These are phyloP conservation scores for Populus alba DNA, from an alignment of 345 rosid genomes.

Conservation along the genomic window DNA sequence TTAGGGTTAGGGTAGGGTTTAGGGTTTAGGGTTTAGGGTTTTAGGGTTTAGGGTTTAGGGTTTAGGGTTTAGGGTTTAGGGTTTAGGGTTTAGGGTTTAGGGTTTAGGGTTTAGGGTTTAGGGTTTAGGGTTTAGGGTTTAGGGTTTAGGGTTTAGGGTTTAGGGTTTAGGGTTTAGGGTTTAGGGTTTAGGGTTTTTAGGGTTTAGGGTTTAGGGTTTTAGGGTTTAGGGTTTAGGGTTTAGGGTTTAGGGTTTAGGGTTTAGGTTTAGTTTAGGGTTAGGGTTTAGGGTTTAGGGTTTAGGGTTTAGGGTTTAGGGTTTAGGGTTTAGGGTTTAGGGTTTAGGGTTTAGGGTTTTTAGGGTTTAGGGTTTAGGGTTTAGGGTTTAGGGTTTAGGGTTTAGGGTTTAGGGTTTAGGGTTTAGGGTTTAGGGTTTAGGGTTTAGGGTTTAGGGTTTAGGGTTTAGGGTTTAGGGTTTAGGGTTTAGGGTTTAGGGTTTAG, in stretches of 20 bases:
- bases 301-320: constrained; percentile 18
- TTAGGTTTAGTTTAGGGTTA: constrained; percentile 25
- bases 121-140: constrained; percentile 28
- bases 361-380: constrained; percentile 22
- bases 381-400: constrained; percentile 6
- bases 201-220: constrained; percentile 20
- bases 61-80: constrained; percentile 24
- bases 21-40: constrained; percentile 24
- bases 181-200: too few relatives aligned
- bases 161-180: constrained; percentile 18
- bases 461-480: constrained; percentile 24
- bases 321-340: constrained; percentile 8
- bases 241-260: constrained; percentile 19
- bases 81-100: constrained; percentile 22
- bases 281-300: constrained; percentile 23
- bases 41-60: constrained; percentile 28
- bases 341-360: constrained; percentile 15
- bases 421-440: constrained; percentile 10
- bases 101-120: constrained; percentile 18
- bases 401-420: too few relatives aligned
- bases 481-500: constrained; percentile 28
- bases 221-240: constrained; percentile 25
- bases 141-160: constrained; percentile 26
- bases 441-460: constrained; percentile 8
- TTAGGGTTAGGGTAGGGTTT: too few relatives aligned